A percentile compares a stretch with the other conserved stretches of the same genome.
phyloP scores from a whole-genome alignment of 2,329 filamentous ascomycete genomes.

The Penicillium sp. region DNA sequence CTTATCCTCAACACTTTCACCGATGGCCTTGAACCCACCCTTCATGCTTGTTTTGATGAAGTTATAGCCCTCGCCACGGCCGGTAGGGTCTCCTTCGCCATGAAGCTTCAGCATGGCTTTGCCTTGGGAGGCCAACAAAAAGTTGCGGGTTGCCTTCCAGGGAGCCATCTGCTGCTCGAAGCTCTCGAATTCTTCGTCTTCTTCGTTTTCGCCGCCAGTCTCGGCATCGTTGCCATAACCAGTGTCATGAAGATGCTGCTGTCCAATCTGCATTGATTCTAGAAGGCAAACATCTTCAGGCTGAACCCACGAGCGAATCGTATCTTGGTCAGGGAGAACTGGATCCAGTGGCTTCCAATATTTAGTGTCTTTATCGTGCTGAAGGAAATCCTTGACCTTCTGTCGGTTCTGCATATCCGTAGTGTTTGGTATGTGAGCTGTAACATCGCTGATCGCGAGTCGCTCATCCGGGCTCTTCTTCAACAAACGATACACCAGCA shows the following conservation, averaged over 20 bases:
- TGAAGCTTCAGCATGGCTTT: constrained; percentile 97
- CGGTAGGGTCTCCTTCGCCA: constrained; percentile 90
- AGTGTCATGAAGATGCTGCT: constrained; percentile 85
- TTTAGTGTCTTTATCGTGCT: constrained; percentile 82
- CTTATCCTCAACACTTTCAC: constrained; percentile 83
- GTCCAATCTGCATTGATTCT: constrained; percentile 94
- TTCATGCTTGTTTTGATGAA: constrained; percentile 99
- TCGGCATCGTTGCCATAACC: constrained; percentile 73
- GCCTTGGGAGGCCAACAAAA: constrained; percentile 85
- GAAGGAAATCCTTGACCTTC: constrained; percentile 94
- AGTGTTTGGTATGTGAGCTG: constrained; percentile 85
- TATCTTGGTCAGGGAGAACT: constrained; percentile 70
- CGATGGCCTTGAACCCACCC: constrained; percentile 87
- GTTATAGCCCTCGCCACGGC: constrained; percentile 88
- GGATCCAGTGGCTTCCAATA: constrained; percentile 81
- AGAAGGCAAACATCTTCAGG: constrained; percentile 93
- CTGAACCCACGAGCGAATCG: constrained; percentile 82
- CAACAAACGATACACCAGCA: constrained; percentile 88
- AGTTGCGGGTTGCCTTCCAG: constrained; percentile 96
- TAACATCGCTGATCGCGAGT: constrained; percentile 78
- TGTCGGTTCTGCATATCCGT: constrained; percentile 94
- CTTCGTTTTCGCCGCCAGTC: constrained; percentile 62
- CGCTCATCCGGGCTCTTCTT: constrained; percentile 68
- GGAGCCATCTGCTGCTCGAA: constrained; percentile 87
- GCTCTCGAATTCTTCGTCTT: constrained; percentile 68